Evolutionary conservation across 2,329 filamentous ascomycete species (phyloP), one percentile per base, ranked within the genome.

Genomic region (Nemania diffusa): DNA sequence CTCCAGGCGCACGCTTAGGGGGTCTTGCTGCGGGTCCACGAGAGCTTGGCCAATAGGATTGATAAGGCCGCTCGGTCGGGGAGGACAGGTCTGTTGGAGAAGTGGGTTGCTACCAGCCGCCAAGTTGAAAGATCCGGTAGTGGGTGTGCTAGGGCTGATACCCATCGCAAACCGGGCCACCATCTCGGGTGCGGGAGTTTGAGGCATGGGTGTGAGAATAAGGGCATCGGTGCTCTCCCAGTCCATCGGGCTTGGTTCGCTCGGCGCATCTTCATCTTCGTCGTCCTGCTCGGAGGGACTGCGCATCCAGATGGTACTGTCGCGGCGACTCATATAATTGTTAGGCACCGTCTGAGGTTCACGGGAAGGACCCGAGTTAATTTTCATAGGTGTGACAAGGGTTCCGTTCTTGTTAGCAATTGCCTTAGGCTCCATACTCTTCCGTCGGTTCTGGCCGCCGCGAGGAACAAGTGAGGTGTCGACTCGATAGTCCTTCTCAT

Each of bases 401-500:
- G 84, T 88, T 51, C 90, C 90, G 69, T 93, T 92, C 68, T 88
- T 76, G 72, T 93, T 92, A 64, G 88, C 85, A 24, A 94, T 79
- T 1, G 89, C 87, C 72, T 86, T 88, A 13, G 92, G 92, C 77
- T 94, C 92, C 91, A 95, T 94, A 72, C 89, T 92, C 84, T 93
- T 94, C 60, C 92, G 87, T 57, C 92, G 88, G 62, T 91, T 89
- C 57, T 86, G 86, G 8, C 91, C 90, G 20, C 91, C 91, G 1
- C 91, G 90, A 20, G 92, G 90, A 37, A 92, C 80, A 50, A 89
- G 81, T 1, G 85, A 84, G 32, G 88, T 88, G 78, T 94, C 90
- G 51, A 94, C 87, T 52, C 85, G 83, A 77, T 93, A 95, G 0
- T 87, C 83, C 0, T 82, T 80, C 76, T 96, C 92, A 32, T 93